Conservation (phyloP, 352 stramenopile species). For the Phytopythium boreale region DNA sequence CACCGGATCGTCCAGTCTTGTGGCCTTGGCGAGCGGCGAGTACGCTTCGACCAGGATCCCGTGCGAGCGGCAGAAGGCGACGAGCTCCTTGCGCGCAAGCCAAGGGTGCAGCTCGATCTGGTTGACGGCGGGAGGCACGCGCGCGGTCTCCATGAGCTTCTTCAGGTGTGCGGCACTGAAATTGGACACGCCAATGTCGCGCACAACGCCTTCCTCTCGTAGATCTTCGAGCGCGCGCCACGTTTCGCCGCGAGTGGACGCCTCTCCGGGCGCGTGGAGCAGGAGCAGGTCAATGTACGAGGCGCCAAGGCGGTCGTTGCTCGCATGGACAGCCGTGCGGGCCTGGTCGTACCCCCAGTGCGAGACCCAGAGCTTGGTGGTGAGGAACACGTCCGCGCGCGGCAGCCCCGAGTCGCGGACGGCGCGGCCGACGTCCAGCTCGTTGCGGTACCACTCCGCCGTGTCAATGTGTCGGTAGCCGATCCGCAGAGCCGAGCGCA, state of each 20-base stretch:
- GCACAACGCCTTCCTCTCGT: conserved; percentile 33
- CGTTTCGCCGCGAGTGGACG: conserved; percentile 20
- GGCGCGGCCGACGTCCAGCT: conserved; percentile 55
- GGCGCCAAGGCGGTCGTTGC: conserved; percentile 32
- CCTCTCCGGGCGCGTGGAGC: conserved; percentile 55
- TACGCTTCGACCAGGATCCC: conserved; percentile 28
- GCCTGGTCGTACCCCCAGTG: conserved; percentile 55
- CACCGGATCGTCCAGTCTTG: conserved; percentile 20
- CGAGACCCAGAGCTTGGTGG: conserved; percentile 52
- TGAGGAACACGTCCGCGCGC: conserved; percentile 68
- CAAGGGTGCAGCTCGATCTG: conserved; percentile 58
- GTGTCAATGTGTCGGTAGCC: conserved; percentile 79
- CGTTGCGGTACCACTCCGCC: conserved; percentile 71
- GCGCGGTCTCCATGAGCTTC: conserved; percentile 37
- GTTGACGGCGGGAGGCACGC: conserved; percentile 44
- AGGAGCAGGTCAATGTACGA: conserved; percentile 59
- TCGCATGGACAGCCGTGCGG: conserved; percentile 27
- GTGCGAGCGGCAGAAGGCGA: conserved; percentile 30
- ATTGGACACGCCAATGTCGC: conserved; percentile 78
- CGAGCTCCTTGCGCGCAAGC: conserved; percentile 31
- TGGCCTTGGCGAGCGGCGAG: conserved; percentile 23
- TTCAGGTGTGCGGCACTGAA: conserved; percentile 70
- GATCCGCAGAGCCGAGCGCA: conserved; percentile 28
- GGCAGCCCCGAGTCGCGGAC: conserved; percentile 44
- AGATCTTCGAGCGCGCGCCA: conserved; percentile 31